Evolutionary conservation across 805 yeast genomes (phyloP), one percentile per base, ranked within the genome.

Genomic region (Saccharomycopsis guyanensis): DNA sequence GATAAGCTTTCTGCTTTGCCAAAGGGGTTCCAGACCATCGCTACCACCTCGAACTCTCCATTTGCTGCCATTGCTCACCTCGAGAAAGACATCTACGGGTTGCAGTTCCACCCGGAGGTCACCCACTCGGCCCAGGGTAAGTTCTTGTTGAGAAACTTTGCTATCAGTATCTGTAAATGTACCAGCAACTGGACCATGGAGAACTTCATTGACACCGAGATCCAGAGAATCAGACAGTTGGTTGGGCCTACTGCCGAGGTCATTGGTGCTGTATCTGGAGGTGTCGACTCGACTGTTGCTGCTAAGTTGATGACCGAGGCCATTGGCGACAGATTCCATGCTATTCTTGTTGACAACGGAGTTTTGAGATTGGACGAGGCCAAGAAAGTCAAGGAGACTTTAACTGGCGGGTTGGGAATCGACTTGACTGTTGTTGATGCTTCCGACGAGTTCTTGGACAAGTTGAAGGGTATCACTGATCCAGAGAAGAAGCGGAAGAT

Each of bases 61-160:
- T 93, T 61, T 69, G 95, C 96, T 58, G 97, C 95, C 63, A 82
- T 93, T 65, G 79, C 88, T 47, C 81, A 86, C 67, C 78, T 74
- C 61, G 62, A 72, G 45, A 78, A 84, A 61, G 68, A 70, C 52
- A 88, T 93, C 59, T 93, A 72, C 66, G 98, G 98, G 66, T 85
- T 93, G 60, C 98, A 93, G 72, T 93, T 93, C 80, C 98, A 93
- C 70, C 98, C 98, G 42, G 98, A 93, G 72, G 98, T 93, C 51
- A 87, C 97, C 33, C 98, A 93, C 69, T 86, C 97, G 48, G 76
- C 79, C 55, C 82, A 85, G 68, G 98, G 98, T 66, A 91, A 86
- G 66, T 73, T 71, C 56, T 68, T 93, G 59, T 76, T 93, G 62
- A 82, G 76, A 71, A 93, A 93, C 74, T 93, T 93, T 64, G 98